phyloP scores from a whole-genome alignment of 2,329 filamentous ascomycete species.

The Talaromyces albobiverticillius region DNA sequence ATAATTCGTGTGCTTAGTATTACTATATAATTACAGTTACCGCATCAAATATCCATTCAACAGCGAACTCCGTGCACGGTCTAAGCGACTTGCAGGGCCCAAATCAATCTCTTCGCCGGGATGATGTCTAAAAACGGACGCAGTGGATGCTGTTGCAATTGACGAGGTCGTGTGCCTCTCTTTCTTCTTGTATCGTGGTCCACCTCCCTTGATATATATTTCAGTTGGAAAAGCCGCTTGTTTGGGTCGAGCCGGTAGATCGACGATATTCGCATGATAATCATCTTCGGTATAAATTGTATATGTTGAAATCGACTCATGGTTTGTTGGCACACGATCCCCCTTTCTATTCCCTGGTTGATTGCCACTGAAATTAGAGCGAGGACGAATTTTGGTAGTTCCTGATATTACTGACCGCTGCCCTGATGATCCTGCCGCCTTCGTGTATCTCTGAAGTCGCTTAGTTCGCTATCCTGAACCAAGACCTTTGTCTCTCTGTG shows the following conservation, averaged over 20 bases:
- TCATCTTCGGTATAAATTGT: background rate
- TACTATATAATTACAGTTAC: no score
- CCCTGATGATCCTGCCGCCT: no score
- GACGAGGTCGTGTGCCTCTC: constrained; percentile 1
- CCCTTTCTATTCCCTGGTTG: background rate
- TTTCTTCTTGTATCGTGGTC: background rate
- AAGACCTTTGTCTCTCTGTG: no score
- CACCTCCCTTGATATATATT: background rate
- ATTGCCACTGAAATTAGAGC: no score
- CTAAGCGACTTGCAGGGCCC: background rate
- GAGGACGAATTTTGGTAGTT: no score
- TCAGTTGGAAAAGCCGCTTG: background rate
- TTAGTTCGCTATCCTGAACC: no score
- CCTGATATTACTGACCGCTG: no score
- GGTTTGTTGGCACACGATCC: background rate
- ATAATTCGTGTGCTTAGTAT: background rate
- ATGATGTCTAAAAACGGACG: constrained; percentile 13
- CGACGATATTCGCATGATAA: background rate
- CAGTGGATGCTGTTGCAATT: constrained; percentile 7
- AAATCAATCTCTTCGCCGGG: constrained; percentile 12
- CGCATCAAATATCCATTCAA: background rate
- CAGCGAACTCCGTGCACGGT: constrained; percentile 10
- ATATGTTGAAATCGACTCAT: background rate
- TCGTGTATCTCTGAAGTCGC: no score
- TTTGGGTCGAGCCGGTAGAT: background rate